Conservation (phyloP, 2,329 filamentous ascomycete genomes). For the Simplicillium sp. region DNA sequence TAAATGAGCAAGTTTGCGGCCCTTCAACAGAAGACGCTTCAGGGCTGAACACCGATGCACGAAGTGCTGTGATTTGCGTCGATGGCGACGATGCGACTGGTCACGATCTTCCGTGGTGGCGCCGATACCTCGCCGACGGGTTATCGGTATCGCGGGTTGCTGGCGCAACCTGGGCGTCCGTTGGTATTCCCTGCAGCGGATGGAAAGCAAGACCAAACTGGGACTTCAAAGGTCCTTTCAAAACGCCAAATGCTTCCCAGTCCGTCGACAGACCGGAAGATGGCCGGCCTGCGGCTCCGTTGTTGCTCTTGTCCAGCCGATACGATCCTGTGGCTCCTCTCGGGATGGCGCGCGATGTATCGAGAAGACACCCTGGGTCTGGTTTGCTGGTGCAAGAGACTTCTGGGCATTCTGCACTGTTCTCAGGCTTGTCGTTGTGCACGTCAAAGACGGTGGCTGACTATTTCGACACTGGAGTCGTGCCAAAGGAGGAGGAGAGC, state of each 20-base stretch:
- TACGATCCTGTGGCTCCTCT: slow-evolving; percentile 30
- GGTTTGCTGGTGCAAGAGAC: slow-evolving; percentile 13
- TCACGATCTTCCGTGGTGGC: slow-evolving; percentile 15
- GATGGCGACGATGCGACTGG: slow-evolving; percentile 19
- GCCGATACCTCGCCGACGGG: slow-evolving; percentile 18
- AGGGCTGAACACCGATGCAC: slow-evolving; percentile 12
- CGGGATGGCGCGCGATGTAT: slow-evolving; percentile 20
- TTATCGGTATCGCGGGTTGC: slow-evolving; percentile 17
- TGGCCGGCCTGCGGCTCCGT: slow-evolving; percentile 20
- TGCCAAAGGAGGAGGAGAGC: slow-evolving; percentile 14
- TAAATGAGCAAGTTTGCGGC: slow-evolving; percentile 2
- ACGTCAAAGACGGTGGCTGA: slow-evolving; percentile 11
- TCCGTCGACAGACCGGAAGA: slow-evolving; percentile 9
- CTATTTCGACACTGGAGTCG: slow-evolving; percentile 18
- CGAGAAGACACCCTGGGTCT: slow-evolving; percentile 11
- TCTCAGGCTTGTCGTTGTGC: slow-evolving; percentile 9
- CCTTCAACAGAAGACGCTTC: too few relatives aligned
- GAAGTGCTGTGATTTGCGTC: slow-evolving; percentile 20
- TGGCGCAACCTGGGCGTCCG: slow-evolving; percentile 21
- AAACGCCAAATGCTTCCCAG: slow-evolving; percentile 11
- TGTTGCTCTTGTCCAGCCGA: slow-evolving; percentile 25
- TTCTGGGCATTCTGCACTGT: slow-evolving; percentile 11
- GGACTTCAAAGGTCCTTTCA: slow-evolving; percentile 27
- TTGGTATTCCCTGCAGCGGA: slow-evolving; percentile 28
- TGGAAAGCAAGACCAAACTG: slow-evolving; percentile 27